These are phyloP conservation scores for Musa schizocarpa DNA, from an alignment of 176 grass and related monocot genomes.

Conservation along the genomic window DNA sequence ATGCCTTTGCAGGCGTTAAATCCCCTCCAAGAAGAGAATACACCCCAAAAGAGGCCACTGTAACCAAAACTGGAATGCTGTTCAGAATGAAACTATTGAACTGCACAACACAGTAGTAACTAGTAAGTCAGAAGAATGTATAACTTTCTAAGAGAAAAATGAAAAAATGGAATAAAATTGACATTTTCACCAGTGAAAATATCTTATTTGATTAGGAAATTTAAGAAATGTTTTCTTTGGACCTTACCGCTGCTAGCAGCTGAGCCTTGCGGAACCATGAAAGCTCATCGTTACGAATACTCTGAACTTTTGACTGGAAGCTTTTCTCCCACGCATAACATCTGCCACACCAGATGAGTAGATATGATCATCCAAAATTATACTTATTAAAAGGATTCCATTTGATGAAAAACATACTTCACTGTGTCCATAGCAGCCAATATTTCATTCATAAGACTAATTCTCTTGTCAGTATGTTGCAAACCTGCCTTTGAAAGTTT, in stretches of 20 bases:
- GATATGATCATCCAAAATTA: conserved; percentile 8
- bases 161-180: not conserved
- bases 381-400: not conserved
- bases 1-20: conserved; percentile 93
- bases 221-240: not conserved
- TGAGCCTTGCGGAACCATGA: conserved; percentile 95
- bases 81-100: conserved; percentile 95
- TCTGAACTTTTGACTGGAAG: conserved; percentile 96
- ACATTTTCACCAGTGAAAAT: conserved; percentile 4
- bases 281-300: conserved; percentile 85
- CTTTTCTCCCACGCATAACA: conserved; percentile 99
- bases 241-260: conserved; percentile 70
- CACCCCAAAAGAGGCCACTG: conserved; percentile 81
- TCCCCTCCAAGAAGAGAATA: conserved; percentile 88
- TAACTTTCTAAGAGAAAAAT: not conserved
- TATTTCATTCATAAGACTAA: conserved; percentile 97
- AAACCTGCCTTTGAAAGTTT: conserved; percentile 84
- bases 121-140: conserved; percentile 24
- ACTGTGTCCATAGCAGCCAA: conserved; percentile 99
- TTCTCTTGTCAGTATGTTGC: conserved; percentile 96
- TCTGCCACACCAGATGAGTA: conserved; percentile 28
- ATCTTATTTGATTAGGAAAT: not conserved
- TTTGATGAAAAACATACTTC: conserved; percentile 58
- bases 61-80: conserved; percentile 87
- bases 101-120: conserved; percentile 38